Evolutionary conservation across 1,284 basidiomycete species (phyloP).

Genomic region (Cystobasidium slooffiae): DNA sequence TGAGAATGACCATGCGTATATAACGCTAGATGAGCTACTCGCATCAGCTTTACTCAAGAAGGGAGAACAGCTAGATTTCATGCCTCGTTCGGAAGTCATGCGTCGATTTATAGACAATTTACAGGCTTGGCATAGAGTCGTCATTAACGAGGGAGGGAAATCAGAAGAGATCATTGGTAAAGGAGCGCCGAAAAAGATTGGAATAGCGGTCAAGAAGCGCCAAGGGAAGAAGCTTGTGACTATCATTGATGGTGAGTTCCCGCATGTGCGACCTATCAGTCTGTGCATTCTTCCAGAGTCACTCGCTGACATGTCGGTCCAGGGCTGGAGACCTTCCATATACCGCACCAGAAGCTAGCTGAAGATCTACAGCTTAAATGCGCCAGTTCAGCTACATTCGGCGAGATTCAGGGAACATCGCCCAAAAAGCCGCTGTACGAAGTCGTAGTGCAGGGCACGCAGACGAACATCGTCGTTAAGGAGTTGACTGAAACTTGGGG

Average conservation of each 20-base stretch:
- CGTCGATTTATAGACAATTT: slow-evolving; percentile 22
- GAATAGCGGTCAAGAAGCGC: slow-evolving; percentile 39
- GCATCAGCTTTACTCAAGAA: slow-evolving; percentile 32
- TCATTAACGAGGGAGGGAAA: slow-evolving; percentile 28
- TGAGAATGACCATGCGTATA: slow-evolving; percentile 29
- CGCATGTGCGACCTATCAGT: background rate
- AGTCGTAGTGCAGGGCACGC: slow-evolving; percentile 39
- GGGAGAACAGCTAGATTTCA: slow-evolving; percentile 38
- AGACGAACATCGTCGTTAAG: slow-evolving; percentile 15
- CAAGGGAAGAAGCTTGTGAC: slow-evolving; percentile 43
- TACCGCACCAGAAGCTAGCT: slow-evolving; percentile 34
- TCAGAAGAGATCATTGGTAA: slow-evolving; percentile 25
- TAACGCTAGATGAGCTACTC: slow-evolving; percentile 16
- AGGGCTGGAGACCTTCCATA: slow-evolving; percentile 38
- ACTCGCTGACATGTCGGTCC: background rate
- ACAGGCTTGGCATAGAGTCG: slow-evolving; percentile 36
- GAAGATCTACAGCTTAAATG: slow-evolving; percentile 42
- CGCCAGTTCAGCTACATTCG: slow-evolving; percentile 35
- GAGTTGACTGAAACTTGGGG: slow-evolving; percentile 40
- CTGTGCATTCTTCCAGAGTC: background rate
- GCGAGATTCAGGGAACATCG: slow-evolving; percentile 29
- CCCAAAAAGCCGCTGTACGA: slow-evolving; percentile 39
- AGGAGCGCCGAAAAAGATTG: slow-evolving; percentile 24
- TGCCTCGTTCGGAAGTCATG: slow-evolving; percentile 34
- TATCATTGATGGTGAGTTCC: slow-evolving; percentile 40